A percentile compares a stretch with the other conserved stretches of the same genome.
Evolutionary conservation across 2,329 filamentous ascomycete species (phyloP).

Genomic region (Colletotrichum tabaci): DNA sequence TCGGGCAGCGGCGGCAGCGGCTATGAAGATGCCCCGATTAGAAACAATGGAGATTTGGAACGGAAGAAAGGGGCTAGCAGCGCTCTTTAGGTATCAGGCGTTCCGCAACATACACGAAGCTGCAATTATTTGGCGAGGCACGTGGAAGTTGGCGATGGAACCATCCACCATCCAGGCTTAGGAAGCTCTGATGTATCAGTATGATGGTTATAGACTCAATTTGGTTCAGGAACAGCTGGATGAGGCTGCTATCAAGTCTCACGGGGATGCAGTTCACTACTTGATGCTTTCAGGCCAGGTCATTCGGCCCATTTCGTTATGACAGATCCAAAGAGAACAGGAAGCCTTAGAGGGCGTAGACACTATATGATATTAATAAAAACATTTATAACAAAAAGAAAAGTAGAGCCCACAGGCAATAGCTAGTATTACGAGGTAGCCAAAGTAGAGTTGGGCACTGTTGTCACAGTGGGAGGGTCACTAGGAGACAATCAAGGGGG

Average conservation of each 20-base stretch:
- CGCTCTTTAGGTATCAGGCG: conserved; percentile 50
- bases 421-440: not conserved
- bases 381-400: not conserved
- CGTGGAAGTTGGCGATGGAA: conserved; percentile 49
- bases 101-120: conserved; percentile 36
- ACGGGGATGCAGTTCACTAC: conserved; percentile 51
- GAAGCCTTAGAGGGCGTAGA: conserved; percentile 44
- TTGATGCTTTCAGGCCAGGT: conserved; percentile 49
- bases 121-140: conserved; percentile 48
- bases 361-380: conserved; percentile 24
- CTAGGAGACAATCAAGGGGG: not conserved
- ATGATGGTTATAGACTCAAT: conserved; percentile 42
- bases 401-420: not conserved
- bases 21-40: conserved; percentile 51
- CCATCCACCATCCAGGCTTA: conserved; percentile 47
- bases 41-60: conserved; percentile 55
- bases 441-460: no score
- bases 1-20: conserved; percentile 46
- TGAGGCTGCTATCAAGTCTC: conserved; percentile 48
- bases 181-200: conserved; percentile 47
- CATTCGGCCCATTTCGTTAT: conserved; percentile 52
- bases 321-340: conserved; percentile 51
- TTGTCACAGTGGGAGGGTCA: no score
- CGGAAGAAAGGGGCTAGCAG: conserved; percentile 50
- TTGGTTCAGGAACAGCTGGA: conserved; percentile 46